Base-by-base conservation (phyloP, 257 asterid species). In the Lithospermum erythrorhizon region DNA sequence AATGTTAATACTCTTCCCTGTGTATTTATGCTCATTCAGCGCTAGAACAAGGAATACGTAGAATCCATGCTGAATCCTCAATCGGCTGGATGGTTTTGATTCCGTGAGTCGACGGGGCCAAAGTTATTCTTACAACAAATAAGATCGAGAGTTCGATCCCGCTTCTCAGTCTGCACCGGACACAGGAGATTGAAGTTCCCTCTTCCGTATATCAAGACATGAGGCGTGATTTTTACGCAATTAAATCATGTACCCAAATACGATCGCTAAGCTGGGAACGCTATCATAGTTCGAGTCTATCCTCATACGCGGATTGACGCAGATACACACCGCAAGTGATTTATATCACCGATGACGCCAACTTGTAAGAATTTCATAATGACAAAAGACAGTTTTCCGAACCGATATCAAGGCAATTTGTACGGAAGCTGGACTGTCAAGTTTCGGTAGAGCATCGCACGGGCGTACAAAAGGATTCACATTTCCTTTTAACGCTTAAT, bases 401-500 rank as follows among this genome's bases (percentile, higher is more conserved):
- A 95, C 97, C 71, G 97, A 89, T 72, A 89, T 89, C 69, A 89
- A 86, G 75, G 97, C 97, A 58, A 89, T 86, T 65, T 89, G 97
- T 66, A 86, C 96, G 17, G 96, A 88, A 82, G 95, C 96, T 68
- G 96, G 95, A 70, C 71, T 88, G 79, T 95, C 80, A n/a, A 60
- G 96, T 95, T 61, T 57, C 86, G 65, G 80, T 95, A 75, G 96
- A 88, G 76, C 88, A 90, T 4, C 86, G 95, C 11, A 88, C 83
- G 96, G n/a, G n/a, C n/a, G n/a, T n/a, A n/a, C n/a, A n/a, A n/a
- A n/a, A n/a, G n/a, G n/a, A n/a, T n/a, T n/a, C n/a, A n/a, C n/a
- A n/a, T n/a, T n/a, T n/a, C n/a, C n/a, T n/a, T n/a, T n/a, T n/a
- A n/a, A n/a, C n/a, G n/a, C n/a, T n/a, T n/a, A n/a, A n/a, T n/a